Evolutionary conservation across 1,139 yeast species (phyloP).

Genomic region (Diutina ranongensis): DNA sequence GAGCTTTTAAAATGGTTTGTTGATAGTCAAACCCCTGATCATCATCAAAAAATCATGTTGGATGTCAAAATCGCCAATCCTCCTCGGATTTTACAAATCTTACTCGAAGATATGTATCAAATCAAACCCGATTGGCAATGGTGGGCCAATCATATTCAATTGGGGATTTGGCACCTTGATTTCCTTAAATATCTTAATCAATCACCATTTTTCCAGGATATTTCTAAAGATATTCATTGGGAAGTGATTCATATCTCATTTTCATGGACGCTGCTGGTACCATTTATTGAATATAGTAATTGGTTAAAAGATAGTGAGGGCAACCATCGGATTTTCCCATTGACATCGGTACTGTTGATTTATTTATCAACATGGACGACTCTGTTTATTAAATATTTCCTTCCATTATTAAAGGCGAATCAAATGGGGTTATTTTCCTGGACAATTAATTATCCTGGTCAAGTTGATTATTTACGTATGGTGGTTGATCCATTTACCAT

Average conservation of each 20-base stretch:
- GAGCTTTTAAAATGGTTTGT: slow-evolving; percentile 50
- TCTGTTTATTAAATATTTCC: slow-evolving; percentile 23
- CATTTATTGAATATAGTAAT: slow-evolving; percentile 25
- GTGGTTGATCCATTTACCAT: slow-evolving; percentile 19
- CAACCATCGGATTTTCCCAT: slow-evolving; percentile 15
- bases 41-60: slow-evolving; percentile 9
- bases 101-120: background rate
- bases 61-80: slow-evolving; percentile 4
- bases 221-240: slow-evolving; percentile 15
- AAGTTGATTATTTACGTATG: slow-evolving; percentile 31
- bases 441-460: slow-evolving; percentile 59
- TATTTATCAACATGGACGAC: slow-evolving; percentile 30
- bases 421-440: slow-evolving; percentile 57
- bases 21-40: slow-evolving; percentile 20
- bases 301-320: slow-evolving; percentile 19
- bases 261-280: slow-evolving; percentile 24
- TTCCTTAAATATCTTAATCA: slow-evolving; percentile 46
- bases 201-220: slow-evolving; percentile 22
- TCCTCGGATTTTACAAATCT: background rate
- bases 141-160: background rate
- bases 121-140: background rate
- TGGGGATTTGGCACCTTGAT: slow-evolving; percentile 22
- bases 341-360: slow-evolving; percentile 29
- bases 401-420: slow-evolving; percentile 27
- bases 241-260: slow-evolving; percentile 28